These are phyloP conservation scores for Fusarium verrucosum DNA, from an alignment of 2,329 filamentous ascomycete genomes.

Conservation along the genomic window DNA sequence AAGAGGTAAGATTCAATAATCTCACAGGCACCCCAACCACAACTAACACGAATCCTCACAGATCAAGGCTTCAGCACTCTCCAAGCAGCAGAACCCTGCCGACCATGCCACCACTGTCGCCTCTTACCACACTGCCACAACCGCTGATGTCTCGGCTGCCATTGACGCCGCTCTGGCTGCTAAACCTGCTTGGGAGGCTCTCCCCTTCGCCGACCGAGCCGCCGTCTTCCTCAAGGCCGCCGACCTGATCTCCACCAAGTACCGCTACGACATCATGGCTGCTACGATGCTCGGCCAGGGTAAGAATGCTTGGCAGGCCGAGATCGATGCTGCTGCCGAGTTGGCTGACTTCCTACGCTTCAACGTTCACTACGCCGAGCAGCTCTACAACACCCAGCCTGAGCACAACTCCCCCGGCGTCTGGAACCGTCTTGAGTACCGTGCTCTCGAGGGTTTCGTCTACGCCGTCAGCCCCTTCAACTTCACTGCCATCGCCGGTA, in stretches of 20 bases:
- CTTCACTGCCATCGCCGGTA: constrained; percentile 94
- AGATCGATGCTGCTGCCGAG: constrained; percentile 96
- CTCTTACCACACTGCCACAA: constrained; percentile 83
- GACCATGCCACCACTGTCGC: constrained; percentile 81
- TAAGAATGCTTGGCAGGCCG: constrained; percentile 99
- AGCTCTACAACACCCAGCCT: constrained; percentile 89
- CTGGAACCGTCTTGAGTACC: constrained; percentile 92
- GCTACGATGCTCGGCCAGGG: constrained; percentile 96
- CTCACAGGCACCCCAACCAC: neutral
- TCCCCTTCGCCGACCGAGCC: constrained; percentile 90
- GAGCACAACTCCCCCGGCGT: constrained; percentile 82
- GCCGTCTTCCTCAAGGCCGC: constrained; percentile 96
- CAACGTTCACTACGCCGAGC: constrained; percentile 92
- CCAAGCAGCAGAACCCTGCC: constrained; percentile 82
- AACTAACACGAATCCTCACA: constrained; percentile 46
- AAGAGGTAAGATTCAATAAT: constrained; percentile 66
- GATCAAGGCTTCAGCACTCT: constrained; percentile 72
- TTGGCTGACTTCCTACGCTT: constrained; percentile 92
- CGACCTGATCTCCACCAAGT: constrained; percentile 89
- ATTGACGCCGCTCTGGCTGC: constrained; percentile 88
- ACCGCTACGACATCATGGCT: constrained; percentile 96
- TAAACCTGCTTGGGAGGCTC: constrained; percentile 83
- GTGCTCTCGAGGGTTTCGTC: constrained; percentile 92
- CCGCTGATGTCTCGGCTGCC: constrained; percentile 78
- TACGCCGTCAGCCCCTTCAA: constrained; percentile 97